Conservation (phyloP, 768 basidiomycete genomes). For the Omphalotus guepiniiformis region DNA sequence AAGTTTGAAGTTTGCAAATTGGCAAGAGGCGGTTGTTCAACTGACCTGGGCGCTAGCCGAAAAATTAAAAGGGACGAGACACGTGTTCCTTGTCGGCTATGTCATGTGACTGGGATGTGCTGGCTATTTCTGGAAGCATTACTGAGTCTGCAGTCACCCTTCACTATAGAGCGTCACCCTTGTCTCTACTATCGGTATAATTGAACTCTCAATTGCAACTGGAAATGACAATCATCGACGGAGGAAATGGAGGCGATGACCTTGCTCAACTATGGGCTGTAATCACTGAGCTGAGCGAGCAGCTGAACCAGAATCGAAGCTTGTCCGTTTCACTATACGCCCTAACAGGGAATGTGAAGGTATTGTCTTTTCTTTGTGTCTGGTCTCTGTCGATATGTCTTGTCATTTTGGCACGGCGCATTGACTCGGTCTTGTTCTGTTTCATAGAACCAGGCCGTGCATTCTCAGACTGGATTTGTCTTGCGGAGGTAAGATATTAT, state of each 20-base stretch:
- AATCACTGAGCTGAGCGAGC: constrained; percentile 78
- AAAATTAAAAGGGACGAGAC: too few species aligned
- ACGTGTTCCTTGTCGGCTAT: too few species aligned
- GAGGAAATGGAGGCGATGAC: constrained; percentile 46
- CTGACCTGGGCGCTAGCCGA: too few species aligned
- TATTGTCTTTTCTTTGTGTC: constrained; percentile 19
- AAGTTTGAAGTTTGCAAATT: too few species aligned
- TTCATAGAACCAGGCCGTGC: constrained; percentile 74
- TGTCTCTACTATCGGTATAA: too few species aligned
- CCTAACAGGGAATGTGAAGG: constrained; percentile 78
- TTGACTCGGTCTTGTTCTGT: not conserved
- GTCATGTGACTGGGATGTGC: too few species aligned
- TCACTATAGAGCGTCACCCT: too few species aligned
- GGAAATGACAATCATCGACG: constrained; percentile 60
- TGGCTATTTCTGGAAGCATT: too few species aligned
- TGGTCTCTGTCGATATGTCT: not conserved
- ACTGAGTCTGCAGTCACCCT: too few species aligned
- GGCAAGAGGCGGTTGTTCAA: too few species aligned
- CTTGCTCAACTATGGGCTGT: constrained; percentile 59
- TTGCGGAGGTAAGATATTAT: constrained; percentile 58
- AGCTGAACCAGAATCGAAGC: constrained; percentile 74
- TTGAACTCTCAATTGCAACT: too few species aligned
- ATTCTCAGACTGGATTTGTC: constrained; percentile 90
- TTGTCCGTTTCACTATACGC: constrained; percentile 68
- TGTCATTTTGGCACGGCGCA: too few species aligned